phyloP scores from a whole-genome alignment of 306 rosid species.

The Heteromeles arbutifolia region DNA sequence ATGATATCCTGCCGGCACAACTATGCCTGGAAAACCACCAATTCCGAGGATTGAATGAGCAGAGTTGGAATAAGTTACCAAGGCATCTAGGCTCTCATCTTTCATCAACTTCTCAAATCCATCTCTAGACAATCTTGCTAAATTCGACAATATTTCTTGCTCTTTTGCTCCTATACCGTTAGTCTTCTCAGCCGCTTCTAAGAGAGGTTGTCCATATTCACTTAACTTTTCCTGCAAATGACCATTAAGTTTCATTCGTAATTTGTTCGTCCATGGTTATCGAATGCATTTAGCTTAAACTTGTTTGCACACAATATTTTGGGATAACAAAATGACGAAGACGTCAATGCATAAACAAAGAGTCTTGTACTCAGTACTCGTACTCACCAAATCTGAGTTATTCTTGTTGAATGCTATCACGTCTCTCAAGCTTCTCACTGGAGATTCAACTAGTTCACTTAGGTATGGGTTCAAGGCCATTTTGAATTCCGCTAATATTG shows the following conservation, averaged over 20 bases:
- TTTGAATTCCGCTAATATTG: slow-evolving; percentile 43
- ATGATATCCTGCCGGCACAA: slow-evolving; percentile 60
- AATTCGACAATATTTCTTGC: neutral
- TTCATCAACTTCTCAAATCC: slow-evolving; percentile 18
- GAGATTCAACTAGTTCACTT: slow-evolving; percentile 32
- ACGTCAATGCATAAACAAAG: neutral
- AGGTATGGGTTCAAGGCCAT: slow-evolving; percentile 41
- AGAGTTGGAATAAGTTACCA: slow-evolving; percentile 28
- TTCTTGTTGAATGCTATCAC: slow-evolving; percentile 52
- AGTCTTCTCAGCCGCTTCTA: slow-evolving; percentile 15
- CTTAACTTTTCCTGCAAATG: slow-evolving; percentile 11
- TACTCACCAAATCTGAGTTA: slow-evolving; percentile 26
- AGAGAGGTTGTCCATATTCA: slow-evolving; percentile 14
- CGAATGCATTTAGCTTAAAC: too few relatives aligned
- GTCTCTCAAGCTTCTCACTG: slow-evolving; percentile 38
- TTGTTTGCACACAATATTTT: too few relatives aligned
- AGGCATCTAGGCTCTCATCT: slow-evolving; percentile 22
- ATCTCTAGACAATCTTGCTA: slow-evolving; percentile 7
- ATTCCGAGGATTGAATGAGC: slow-evolving; percentile 35
- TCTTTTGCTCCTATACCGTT: slow-evolving; percentile 16
- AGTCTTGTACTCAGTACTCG: neutral
- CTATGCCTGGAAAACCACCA: slow-evolving; percentile 69
- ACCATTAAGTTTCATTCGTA: neutral
- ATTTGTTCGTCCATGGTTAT: neutral
- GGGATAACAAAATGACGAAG: neutral